Percentiles rank a stretch among this genome's conserved stretches.
phyloP scores from a whole-genome alignment of 1,284 basidiomycete genomes.

The Boletus subluridellus region DNA sequence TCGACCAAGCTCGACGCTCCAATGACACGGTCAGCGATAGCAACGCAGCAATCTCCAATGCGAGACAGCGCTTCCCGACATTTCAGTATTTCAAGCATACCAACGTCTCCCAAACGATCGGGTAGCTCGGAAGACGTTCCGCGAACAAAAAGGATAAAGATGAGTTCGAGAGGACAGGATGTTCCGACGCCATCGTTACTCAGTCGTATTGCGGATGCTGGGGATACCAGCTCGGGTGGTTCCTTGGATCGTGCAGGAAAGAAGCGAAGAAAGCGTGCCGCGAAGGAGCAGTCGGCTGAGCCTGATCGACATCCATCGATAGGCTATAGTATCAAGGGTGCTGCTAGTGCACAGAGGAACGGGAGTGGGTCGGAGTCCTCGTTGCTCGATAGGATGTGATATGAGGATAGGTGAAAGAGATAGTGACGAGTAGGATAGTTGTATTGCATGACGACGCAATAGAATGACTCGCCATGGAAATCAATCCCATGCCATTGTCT shows the following conservation, averaged over 20 bases:
- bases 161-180: constrained; percentile 21
- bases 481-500: background rate
- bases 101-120: constrained; percentile 25
- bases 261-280: constrained; percentile 23
- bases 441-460: constrained; percentile 14
- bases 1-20: constrained; percentile 14
- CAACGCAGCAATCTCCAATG: constrained; percentile 8
- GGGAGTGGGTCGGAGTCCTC: constrained; percentile 29
- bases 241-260: constrained; percentile 15
- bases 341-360: constrained; percentile 38
- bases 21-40: constrained; percentile 10
- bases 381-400: constrained; percentile 44
- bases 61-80: constrained; percentile 16
- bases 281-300: constrained; percentile 25
- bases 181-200: constrained; percentile 26
- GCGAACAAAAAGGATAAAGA: constrained; percentile 23
- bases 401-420: constrained; percentile 20
- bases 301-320: constrained; percentile 35
- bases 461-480: background rate
- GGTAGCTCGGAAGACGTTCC: constrained; percentile 22
- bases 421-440: constrained; percentile 18
- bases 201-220: constrained; percentile 33
- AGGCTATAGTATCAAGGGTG: constrained; percentile 56
- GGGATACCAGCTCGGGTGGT: constrained; percentile 15
- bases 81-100: constrained; percentile 1